Base-by-base conservation (phyloP, 116 monocot species). In the Zostera marina region DNA sequence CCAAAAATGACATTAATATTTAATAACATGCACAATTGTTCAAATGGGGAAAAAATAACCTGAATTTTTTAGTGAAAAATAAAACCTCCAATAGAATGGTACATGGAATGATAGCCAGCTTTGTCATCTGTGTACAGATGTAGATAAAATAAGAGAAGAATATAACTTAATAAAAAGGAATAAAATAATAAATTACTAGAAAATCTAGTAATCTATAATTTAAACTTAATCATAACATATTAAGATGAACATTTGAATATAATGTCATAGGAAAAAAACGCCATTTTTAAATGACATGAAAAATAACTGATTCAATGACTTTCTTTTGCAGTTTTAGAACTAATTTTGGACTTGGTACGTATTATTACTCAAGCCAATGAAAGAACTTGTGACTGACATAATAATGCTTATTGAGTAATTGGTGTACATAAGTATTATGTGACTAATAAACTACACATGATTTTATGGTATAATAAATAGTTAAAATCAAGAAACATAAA, bases 61-160 rank as follows among this genome's bases (percentile, higher is more conserved):
- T 87, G 76, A 87, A 87, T 47, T 53, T 79, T 61, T 87, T 87
- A 63, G 56, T 68, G 70, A 79, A 87, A 70, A 87, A 87, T 48
- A 82, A 60, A 63, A 76, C 79, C 66, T 82, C 87, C 64, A 87
- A 61, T 9, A 87, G 42, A 59, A 87, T 76, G 51, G 87, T 87
- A 68, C 76, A 87, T 46, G 82, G 87, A 65, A 87, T 87, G 9
- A 87, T 87, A 14, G 82, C 82, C 46, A 87, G 72, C 72, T 87
- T 87, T 47, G 87, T 87, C 87, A 87, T 87, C 79, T 87, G 74
- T 87, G 74, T 9, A 51, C 39, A n/a, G 15, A 22, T 58, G 60
- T 43, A 61, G 21, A 52, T 44, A 65, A 38, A 16, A 64, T 21
- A 42, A 20, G 32, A 63, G 40, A 54, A 11, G 8, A 60, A 25